Evolutionary conservation across 2,329 filamentous ascomycete species (phyloP), one percentile per base, ranked within the genome.

Genomic region (Allantophomopsis lycopodina): DNA sequence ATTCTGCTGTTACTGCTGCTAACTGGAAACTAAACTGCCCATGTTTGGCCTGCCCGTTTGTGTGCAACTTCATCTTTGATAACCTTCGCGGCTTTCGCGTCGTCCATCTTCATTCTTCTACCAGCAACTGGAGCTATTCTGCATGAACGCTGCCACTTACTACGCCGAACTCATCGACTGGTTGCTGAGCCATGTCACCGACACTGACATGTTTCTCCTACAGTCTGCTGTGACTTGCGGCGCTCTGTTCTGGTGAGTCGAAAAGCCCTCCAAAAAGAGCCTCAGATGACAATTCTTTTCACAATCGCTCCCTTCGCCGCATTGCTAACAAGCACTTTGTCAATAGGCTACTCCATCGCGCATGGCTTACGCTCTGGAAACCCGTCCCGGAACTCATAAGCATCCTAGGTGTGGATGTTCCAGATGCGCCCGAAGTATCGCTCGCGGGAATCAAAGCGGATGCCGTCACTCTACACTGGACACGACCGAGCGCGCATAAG

Each of bases 381-480:
- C 87, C 89, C 17, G 86, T 94, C 41, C 84, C 89, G 42, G 79
- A 94, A 47, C 75, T 98, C 36, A 88, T 96, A 52, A 79, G 79
- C 50, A 84, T 95, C 37, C 76, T 98, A 36, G 88, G 89, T 43
- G 79, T 96, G 56, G 91, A 98, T 55, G 89, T 98, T 38, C 91
- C 91, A 44, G 80, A 87, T 46, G 72, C 85, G 17, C 91, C 91
- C 39, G 79, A 88, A 55, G 83, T 96, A 32, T 94, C 87, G 39
- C 75, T 98, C 28, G 86, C 89, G 40, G 86, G 83, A 46, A 91
- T 98, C 51, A 83, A 82, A 49, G 72, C 84, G 20, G 84, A 93
- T 57, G 84, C 87, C 41, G 83, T 93, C 23, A 83, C 88, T 21
- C 69, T 98, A 34, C 87, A 88, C 58, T 98, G 91, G 91, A 85